phyloP scores from a whole-genome alignment of 306 rosid species.

The Biancaea sappan region DNA sequence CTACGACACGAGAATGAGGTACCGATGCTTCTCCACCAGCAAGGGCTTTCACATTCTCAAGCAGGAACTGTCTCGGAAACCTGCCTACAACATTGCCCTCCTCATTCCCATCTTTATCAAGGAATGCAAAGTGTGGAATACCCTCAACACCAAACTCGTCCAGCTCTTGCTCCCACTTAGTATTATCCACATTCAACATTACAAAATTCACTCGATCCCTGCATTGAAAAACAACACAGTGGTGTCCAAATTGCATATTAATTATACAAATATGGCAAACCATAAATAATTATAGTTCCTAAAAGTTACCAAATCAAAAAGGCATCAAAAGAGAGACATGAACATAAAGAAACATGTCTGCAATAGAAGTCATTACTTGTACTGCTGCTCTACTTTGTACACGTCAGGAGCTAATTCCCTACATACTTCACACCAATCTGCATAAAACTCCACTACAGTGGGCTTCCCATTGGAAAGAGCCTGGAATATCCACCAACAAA shows the following conservation, averaged over 20 bases:
- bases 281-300: neutral
- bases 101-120: constrained; percentile 86
- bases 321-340: constrained; percentile 11
- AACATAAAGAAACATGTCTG: neutral
- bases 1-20: constrained; percentile 89
- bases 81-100: constrained; percentile 93
- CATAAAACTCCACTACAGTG: constrained; percentile 96
- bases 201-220: constrained; percentile 78
- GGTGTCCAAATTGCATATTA: neutral
- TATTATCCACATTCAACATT: constrained; percentile 87
- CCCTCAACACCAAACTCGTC: constrained; percentile 99
- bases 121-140: constrained; percentile 94
- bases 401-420: constrained; percentile 93
- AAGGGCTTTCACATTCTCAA: constrained; percentile 86
- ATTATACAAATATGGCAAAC: neutral
- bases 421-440: constrained; percentile 99
- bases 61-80: constrained; percentile 77
- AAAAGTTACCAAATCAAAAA: constrained; percentile 5
- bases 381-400: constrained; percentile 90
- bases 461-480: constrained; percentile 97
- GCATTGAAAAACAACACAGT: neutral
- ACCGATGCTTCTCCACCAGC: constrained; percentile 72
- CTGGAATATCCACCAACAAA: constrained; percentile 42
- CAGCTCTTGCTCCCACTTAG: constrained; percentile 98
- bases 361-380: constrained; percentile 60